Conservation (phyloP, 306 rosid species). For the Quercus rubra region DNA sequence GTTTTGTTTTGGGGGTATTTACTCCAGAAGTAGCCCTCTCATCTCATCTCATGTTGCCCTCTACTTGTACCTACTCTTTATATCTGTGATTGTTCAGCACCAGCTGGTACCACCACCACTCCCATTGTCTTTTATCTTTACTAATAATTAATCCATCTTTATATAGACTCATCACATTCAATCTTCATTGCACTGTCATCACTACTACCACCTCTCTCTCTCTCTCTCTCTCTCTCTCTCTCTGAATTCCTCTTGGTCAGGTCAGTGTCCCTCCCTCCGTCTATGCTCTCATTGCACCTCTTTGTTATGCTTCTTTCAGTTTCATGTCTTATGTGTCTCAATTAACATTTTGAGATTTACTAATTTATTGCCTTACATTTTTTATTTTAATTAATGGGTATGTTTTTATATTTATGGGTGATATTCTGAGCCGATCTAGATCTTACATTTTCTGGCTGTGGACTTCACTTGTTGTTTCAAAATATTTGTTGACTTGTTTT, state of each 20-base stretch:
- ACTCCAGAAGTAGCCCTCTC: conserved; percentile 3
- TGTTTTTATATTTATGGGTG: conserved; percentile 11
- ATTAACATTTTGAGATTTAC: background rate
- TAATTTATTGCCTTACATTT: background rate
- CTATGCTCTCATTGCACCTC: conserved; percentile 2
- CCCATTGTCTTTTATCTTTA: conserved; percentile 18
- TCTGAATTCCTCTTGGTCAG: conserved; percentile 63
- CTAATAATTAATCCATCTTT: conserved; percentile 32
- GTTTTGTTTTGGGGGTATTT: no score
- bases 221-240: conserved; percentile 31
- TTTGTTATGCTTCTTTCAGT: background rate
- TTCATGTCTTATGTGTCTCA: background rate
- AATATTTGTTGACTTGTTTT: conserved; percentile 28
- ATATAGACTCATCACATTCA: conserved; percentile 44
- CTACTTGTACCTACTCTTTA: conserved; percentile 2
- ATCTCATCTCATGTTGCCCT: background rate
- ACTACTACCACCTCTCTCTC: conserved; percentile 9
- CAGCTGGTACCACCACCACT: conserved; percentile 38
- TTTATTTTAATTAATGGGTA: background rate
- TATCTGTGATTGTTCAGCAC: conserved; percentile 12
- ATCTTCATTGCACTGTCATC: conserved; percentile 31
- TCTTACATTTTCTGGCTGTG: conserved; percentile 38
- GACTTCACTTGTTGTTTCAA: conserved; percentile 23
- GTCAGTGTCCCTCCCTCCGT: conserved; percentile 33
- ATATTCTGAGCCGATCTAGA: conserved; percentile 43